Conservation (phyloP, 2,329 filamentous ascomycete species). For the Teratosphaeria pseudoeucalypti region DNA sequence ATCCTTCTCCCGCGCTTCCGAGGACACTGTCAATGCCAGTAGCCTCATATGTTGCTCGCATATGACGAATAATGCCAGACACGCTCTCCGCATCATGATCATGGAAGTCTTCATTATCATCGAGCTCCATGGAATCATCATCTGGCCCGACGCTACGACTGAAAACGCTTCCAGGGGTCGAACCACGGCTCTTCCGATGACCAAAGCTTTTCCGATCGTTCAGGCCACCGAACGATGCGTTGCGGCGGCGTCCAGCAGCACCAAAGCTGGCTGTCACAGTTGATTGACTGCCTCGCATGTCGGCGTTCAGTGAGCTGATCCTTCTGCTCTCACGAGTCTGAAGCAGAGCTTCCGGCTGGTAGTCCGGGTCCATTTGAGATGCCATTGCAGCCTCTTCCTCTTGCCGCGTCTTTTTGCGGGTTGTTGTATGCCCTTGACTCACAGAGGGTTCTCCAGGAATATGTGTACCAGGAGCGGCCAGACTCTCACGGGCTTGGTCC, state of each 20-base stretch:
- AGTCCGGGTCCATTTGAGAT: conserved; percentile 41
- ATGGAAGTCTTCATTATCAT: conserved; percentile 14
- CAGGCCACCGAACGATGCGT: conserved; percentile 60
- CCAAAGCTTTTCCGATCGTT: conserved; percentile 53
- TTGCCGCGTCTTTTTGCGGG: conserved; percentile 20
- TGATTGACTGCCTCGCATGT: conserved; percentile 31
- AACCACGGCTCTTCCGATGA: conserved; percentile 41
- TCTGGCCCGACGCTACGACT: conserved; percentile 24
- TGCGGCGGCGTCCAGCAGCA: conserved; percentile 50
- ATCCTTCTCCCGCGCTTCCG: conserved; percentile 21
- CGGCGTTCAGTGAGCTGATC: conserved; percentile 74
- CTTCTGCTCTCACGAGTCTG: conserved; percentile 55
- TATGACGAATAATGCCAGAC: conserved; percentile 18
- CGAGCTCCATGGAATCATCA: conserved; percentile 28
- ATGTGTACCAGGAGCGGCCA: conserved; percentile 39
- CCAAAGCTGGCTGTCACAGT: conserved; percentile 35
- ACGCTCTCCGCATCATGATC: conserved; percentile 16
- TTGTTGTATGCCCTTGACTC: neutral
- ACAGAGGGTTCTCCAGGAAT: neutral
- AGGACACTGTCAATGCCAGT: conserved; percentile 22
- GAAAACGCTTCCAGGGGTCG: conserved; percentile 40
- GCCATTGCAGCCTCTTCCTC: conserved; percentile 38
- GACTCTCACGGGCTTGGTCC: conserved; percentile 63
- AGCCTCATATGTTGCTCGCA: conserved; percentile 20
- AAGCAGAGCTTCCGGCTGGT: conserved; percentile 33